Conservation (phyloP, 805 yeast species). For the Candida saitoana region DNA sequence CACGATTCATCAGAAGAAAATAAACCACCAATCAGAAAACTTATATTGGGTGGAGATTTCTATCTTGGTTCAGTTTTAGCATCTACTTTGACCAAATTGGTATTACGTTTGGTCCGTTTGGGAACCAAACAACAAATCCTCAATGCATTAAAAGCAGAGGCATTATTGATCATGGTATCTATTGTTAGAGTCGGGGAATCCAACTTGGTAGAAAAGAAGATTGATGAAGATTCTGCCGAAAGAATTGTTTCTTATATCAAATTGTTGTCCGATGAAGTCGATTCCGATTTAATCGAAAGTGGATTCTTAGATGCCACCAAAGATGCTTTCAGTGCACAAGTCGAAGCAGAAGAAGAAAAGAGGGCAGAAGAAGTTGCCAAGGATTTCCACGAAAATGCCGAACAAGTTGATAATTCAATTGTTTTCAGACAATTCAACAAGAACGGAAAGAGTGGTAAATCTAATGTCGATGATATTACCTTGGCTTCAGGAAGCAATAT, state of each 20-base stretch:
- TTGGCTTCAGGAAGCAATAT: conserved; percentile 48
- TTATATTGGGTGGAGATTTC: conserved; percentile 82
- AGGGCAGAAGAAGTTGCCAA: conserved; percentile 54
- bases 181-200: conserved; percentile 85
- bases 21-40: conserved; percentile 73
- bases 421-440: conserved; percentile 73
- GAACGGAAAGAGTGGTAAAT: conserved; percentile 18
- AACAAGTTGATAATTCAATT: conserved; percentile 75
- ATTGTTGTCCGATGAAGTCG: conserved; percentile 65
- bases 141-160: conserved; percentile 92
- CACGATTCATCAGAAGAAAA: conserved; percentile 30
- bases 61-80: conserved; percentile 86
- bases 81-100: conserved; percentile 82
- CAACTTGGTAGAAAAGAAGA: conserved; percentile 59
- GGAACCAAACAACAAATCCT: conserved; percentile 51
- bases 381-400: conserved; percentile 58
- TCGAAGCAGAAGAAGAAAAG: conserved; percentile 55
- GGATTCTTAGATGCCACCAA: conserved; percentile 88
- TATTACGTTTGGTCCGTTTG: conserved; percentile 64
- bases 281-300: conserved; percentile 46
- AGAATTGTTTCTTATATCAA: conserved; percentile 85
- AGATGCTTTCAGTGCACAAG: conserved; percentile 73
- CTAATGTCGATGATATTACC: conserved; percentile 52
- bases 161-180: conserved; percentile 86
- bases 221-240: conserved; percentile 97